These are phyloP conservation scores for Eucalyptus coolabah DNA, from an alignment of 345 rosid genomes.

Conservation along the genomic window DNA sequence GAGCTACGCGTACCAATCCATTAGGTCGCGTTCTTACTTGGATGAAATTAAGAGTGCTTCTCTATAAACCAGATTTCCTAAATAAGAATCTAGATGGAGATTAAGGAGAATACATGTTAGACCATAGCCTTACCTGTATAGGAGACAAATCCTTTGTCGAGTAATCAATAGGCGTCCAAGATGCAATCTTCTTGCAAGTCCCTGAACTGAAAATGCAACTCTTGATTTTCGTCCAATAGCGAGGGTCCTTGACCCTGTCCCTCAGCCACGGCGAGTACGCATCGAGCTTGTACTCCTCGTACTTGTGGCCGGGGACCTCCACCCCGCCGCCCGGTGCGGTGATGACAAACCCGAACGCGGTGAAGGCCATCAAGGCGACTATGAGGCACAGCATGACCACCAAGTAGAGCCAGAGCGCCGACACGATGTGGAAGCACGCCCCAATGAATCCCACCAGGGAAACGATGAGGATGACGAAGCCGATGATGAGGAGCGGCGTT, in stretches of 20 bases:
- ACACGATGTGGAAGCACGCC: slow-evolving; percentile 74
- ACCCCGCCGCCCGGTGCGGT: slow-evolving; percentile 75
- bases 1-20: not conserved
- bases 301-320: slow-evolving; percentile 50
- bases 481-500: slow-evolving; percentile 68
- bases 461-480: slow-evolving; percentile 54
- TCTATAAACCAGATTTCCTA: not conserved
- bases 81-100: not conserved
- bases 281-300: slow-evolving; percentile 59
- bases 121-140: slow-evolving; percentile 37
- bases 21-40: not conserved
- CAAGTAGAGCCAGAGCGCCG: slow-evolving; percentile 88
- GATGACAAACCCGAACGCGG: slow-evolving; percentile 71
- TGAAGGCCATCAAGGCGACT: slow-evolving; percentile 46
- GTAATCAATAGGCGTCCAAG: slow-evolving; percentile 90
- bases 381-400: slow-evolving; percentile 75
- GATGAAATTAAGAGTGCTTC: not conserved
- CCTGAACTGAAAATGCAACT: slow-evolving; percentile 64
- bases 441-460: slow-evolving; percentile 87
- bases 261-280: slow-evolving; percentile 82
- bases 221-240: slow-evolving; percentile 59
- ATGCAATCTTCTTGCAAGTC: slow-evolving; percentile 48
- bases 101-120: not conserved
- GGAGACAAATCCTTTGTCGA: slow-evolving; percentile 52
- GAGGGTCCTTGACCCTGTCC: slow-evolving; percentile 33